Evolutionary conservation across 495 filamentous ascomycete genomes (phyloP).

Genomic region (Margaritispora aquatica): DNA sequence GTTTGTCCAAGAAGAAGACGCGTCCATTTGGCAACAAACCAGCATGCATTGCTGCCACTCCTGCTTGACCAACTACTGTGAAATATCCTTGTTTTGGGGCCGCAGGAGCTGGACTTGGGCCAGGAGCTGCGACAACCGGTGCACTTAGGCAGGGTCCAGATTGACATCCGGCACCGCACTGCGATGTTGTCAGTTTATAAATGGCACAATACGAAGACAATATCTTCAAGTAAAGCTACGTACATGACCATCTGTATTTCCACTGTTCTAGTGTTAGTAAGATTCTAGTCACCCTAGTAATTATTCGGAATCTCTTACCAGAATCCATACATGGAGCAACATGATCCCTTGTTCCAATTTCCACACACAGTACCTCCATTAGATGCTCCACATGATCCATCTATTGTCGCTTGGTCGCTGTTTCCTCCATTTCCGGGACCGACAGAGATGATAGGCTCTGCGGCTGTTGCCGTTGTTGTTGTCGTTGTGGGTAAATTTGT

Average conservation of each 20-base stretch:
- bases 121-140: constrained; percentile 26
- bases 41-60: constrained; percentile 60
- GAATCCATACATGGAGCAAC: constrained; percentile 45
- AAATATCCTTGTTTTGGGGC: constrained; percentile 38
- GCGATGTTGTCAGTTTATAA: not conserved
- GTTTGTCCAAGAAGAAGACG: constrained; percentile 57
- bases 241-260: constrained; percentile 25
- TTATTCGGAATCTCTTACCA: constrained; percentile 9
- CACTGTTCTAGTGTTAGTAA: constrained; percentile 22
- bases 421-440: constrained; percentile 13
- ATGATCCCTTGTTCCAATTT: constrained; percentile 40
- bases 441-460: constrained; percentile 28
- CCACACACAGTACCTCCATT: constrained; percentile 42
- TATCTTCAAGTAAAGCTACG: no score
- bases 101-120: constrained; percentile 29
- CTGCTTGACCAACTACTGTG: constrained; percentile 43
- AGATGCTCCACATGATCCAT: constrained; percentile 43
- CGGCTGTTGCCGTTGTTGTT: constrained; percentile 24
- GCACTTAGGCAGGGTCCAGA: constrained; percentile 30
- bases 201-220: no score
- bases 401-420: constrained; percentile 30
- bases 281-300: not conserved
- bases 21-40: constrained; percentile 53
- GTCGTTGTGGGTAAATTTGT: constrained; percentile 16
- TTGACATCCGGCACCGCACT: constrained; percentile 36